Conservation (phyloP, 306 rosid genomes). For the Vigna trinervia region DNA sequence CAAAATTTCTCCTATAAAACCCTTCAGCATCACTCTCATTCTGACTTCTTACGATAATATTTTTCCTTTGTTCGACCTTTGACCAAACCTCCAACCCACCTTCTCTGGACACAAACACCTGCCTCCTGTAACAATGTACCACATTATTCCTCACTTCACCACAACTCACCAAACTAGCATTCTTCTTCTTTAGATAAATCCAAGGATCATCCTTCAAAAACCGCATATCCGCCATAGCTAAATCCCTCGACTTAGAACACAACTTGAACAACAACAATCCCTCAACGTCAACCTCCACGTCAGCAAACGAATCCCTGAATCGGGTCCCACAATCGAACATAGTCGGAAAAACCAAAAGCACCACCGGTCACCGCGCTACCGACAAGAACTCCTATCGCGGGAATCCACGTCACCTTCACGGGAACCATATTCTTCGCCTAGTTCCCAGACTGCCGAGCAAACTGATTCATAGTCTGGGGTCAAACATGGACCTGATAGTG, state of each 20-base stretch:
- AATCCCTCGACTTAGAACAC: slow-evolving; percentile 84
- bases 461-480: slow-evolving; percentile 61
- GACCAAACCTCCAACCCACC: slow-evolving; percentile 94
- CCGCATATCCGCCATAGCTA: slow-evolving; percentile 87
- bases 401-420: slow-evolving; percentile 70
- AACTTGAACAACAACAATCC: slow-evolving; percentile 67
- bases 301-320: slow-evolving; percentile 82
- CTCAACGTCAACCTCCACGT: slow-evolving; percentile 68
- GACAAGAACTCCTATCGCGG: slow-evolving; percentile 58
- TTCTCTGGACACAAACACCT: slow-evolving; percentile 80
- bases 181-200: slow-evolving; percentile 81
- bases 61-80: slow-evolving; percentile 38
- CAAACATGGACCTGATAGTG: slow-evolving; percentile 66
- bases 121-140: slow-evolving; percentile 66
- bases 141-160: slow-evolving; percentile 41
- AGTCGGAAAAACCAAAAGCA: slow-evolving; percentile 83
- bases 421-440: slow-evolving; percentile 71
- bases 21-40: slow-evolving; percentile 4
- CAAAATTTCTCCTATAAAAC: too few species aligned
- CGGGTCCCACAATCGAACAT: slow-evolving; percentile 82
- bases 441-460: slow-evolving; percentile 72
- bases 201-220: slow-evolving; percentile 81
- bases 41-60: neutral
- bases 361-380: slow-evolving; percentile 66
- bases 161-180: slow-evolving; percentile 62